Evolutionary conservation across 495 filamentous ascomycete species (phyloP).

Genomic region (Clavariopsis aquatica): DNA sequence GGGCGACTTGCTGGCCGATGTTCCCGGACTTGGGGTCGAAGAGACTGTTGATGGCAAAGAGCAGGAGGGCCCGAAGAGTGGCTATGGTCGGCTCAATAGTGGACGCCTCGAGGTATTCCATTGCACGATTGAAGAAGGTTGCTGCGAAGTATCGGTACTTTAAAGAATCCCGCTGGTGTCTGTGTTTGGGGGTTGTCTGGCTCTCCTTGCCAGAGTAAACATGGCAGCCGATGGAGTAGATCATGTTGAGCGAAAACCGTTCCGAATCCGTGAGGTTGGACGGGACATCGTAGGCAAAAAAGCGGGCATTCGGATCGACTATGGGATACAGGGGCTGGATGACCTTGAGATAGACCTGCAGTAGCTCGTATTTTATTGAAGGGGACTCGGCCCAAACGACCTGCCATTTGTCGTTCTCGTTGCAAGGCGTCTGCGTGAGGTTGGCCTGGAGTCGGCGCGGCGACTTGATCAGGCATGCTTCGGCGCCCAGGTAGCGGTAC

Average conservation of each 20-base stretch:
- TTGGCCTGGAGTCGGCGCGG: conserved; percentile 3
- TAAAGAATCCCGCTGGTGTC: neutral
- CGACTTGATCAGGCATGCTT: conserved; percentile 27
- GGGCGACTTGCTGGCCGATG: conserved; percentile 33
- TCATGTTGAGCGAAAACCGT: conserved; percentile 27
- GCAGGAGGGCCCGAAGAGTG: conserved; percentile 23
- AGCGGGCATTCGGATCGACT: conserved; percentile 15
- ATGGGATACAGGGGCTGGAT: conserved; percentile 30
- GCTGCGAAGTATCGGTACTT: conserved; percentile 11
- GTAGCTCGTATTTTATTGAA: conserved; percentile 15
- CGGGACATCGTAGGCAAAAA: conserved; percentile 6
- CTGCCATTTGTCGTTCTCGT: conserved; percentile 15
- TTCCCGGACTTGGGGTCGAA: conserved; percentile 32
- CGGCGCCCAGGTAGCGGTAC: conserved; percentile 26
- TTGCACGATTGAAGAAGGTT: conserved; percentile 15
- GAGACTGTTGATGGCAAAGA: conserved; percentile 31
- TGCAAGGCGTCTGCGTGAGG: neutral
- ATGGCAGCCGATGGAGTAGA: conserved; percentile 31
- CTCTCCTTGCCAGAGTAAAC: neutral
- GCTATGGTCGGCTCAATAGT: conserved; percentile 21
- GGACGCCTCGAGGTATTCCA: conserved; percentile 22
- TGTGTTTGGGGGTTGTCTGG: neutral
- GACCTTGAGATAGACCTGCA: conserved; percentile 12
- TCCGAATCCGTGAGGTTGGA: conserved; percentile 9
- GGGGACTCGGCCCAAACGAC: neutral